Base-by-base conservation (phyloP, 2,329 filamentous ascomycete genomes). In the Cryphonectria naterciae region DNA sequence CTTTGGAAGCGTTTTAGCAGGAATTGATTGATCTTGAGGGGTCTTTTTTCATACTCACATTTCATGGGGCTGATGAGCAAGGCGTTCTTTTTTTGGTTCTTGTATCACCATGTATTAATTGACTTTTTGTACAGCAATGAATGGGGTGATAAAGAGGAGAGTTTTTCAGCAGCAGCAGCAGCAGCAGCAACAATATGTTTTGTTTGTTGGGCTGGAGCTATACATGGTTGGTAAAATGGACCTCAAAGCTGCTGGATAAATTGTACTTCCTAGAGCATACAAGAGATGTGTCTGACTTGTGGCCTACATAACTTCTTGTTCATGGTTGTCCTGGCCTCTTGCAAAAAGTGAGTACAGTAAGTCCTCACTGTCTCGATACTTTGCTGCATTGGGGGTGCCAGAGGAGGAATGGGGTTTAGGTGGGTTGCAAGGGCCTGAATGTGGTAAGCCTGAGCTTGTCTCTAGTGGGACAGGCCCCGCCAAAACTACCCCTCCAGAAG, bases 1-100 rank as follows among this genome's bases (percentile, higher is more conserved):
- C 61, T 62, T 64, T 54, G 67, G 64, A 32, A 72, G 67, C 67
- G 70, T n/a, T 32, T n/a, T 10, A 28, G 39, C 41, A 49, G 39
- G 37, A 43, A 43, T 64, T 22, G 39, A 28, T 35, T n/a, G 63
- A n/a, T 32, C 13, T 52, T 25, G 17, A 65, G 43, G 41, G n/a
- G 8, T 39, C 10, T 54, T 65, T 15, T 52, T 25, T 25, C 4
- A 39, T 19, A n/a, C 22, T 61, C 11, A 22, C 32, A 19, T 22
- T 1, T 6, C 15, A 5, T 61, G 2, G 22, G 32, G 58, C 7
- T 15, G 35, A 61, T 39, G 8, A 61, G 58, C 58, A 39, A 39
- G 58, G 58, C 58, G 58, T 58, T 39, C 19, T 61, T 35, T 58
- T 25, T 35, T 32, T 61, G 35, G 58, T 11, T 19, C 22, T 17